phyloP scores from a whole-genome alignment of 176 grass and related monocot genomes.

The Oryza punctata region DNA sequence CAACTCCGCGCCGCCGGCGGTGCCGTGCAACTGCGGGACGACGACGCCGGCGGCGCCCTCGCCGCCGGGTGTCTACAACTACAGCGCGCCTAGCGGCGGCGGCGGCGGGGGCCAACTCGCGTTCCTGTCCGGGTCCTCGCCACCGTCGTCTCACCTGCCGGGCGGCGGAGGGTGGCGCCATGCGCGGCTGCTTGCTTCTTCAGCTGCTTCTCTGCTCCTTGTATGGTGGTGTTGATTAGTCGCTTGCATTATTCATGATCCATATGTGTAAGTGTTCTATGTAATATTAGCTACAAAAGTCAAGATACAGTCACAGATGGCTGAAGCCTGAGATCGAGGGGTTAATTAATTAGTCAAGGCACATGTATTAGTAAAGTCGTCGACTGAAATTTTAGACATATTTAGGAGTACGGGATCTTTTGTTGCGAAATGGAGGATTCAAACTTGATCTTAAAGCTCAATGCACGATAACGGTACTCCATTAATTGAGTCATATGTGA shows the following conservation, averaged over 20 bases:
- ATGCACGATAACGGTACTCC: too few relatives aligned
- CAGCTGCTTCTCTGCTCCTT: background rate
- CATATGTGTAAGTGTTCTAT: background rate
- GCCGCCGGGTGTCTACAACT: background rate
- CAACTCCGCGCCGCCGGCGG: background rate
- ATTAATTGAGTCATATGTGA: too few relatives aligned
- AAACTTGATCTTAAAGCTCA: too few relatives aligned
- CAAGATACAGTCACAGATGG: background rate
- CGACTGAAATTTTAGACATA: too few relatives aligned
- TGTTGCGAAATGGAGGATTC: too few relatives aligned
- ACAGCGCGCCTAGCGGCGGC: background rate
- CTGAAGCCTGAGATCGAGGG: background rate
- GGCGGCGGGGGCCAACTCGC: background rate
- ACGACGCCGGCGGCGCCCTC: background rate
- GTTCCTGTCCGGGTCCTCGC: constrained; percentile 27
- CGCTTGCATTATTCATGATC: background rate
- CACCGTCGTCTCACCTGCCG: background rate
- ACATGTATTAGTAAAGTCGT: background rate
- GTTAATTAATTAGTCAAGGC: background rate
- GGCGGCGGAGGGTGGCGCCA: background rate
- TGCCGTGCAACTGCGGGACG: constrained; percentile 22
- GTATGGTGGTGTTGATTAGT: background rate
- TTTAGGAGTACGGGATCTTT: too few relatives aligned
- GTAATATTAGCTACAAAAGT: background rate
- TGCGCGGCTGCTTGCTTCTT: background rate